Evolutionary conservation across 2,329 filamentous ascomycete species (phyloP).

Genomic region (Fusarium coicis): DNA sequence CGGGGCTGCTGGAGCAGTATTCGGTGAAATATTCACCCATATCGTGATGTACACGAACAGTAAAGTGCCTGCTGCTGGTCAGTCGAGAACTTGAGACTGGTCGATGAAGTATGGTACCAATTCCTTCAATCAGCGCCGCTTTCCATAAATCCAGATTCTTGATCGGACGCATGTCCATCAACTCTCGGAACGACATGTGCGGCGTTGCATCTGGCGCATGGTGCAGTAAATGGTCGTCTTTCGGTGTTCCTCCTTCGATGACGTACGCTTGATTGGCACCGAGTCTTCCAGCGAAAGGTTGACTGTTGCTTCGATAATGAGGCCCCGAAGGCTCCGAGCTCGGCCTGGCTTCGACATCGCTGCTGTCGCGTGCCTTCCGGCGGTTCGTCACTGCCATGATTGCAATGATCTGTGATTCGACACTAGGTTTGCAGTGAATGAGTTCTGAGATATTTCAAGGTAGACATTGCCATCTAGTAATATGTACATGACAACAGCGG

Average conservation of each 20-base stretch:
- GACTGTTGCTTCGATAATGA: conserved; percentile 25
- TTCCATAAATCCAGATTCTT: conserved; percentile 51
- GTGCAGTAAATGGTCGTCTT: conserved; percentile 37
- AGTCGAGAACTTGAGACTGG: neutral
- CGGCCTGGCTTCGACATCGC: conserved; percentile 8
- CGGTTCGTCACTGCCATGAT: neutral
- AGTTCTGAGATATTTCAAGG: fast-evolving
- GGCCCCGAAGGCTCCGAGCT: neutral
- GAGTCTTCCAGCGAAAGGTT: conserved; percentile 33
- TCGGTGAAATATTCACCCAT: conserved; percentile 30
- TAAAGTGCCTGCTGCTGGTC: conserved; percentile 17
- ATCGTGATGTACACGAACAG: conserved; percentile 38
- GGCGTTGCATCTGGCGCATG: conserved; percentile 55
- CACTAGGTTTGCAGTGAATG: fast-evolving
- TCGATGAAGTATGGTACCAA: conserved; percentile 24
- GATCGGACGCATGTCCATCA: conserved; percentile 51
- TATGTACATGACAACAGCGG: neutral
- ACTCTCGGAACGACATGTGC: conserved; percentile 50
- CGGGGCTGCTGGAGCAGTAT: conserved; percentile 13
- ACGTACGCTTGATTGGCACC: conserved; percentile 36
- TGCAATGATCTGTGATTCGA: neutral
- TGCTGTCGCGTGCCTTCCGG: neutral
- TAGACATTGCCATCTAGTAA: fast-evolving
- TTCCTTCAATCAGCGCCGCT: conserved; percentile 53
- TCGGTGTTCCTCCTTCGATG: neutral